Percentiles rank a stretch among this genome's conserved stretches.
phyloP scores from a whole-genome alignment of 371 early-diverging fungal genomes.

The Blakeslea trispora region DNA sequence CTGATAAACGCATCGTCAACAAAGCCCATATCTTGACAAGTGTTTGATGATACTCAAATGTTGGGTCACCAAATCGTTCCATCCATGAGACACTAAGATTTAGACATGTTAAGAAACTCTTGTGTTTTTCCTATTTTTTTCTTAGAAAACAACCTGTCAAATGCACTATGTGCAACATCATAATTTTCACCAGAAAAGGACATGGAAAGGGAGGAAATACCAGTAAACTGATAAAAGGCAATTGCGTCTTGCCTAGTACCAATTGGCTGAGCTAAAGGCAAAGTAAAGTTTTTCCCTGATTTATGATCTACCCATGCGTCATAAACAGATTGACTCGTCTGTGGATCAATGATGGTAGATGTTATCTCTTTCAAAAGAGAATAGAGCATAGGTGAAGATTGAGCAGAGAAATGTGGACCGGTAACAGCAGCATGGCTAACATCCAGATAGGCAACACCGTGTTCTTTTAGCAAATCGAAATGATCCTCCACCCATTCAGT shows the following conservation, averaged over 20 bases:
- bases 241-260: constrained; percentile 54
- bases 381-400: constrained; percentile 55
- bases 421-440: constrained; percentile 49
- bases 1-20: constrained; percentile 35
- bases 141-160: constrained; percentile 52
- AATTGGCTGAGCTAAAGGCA: constrained; percentile 34
- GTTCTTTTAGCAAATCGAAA: constrained; percentile 50
- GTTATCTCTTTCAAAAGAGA: constrained; percentile 55
- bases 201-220: constrained; percentile 58
- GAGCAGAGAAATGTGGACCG: constrained; percentile 53
- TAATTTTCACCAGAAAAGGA: constrained; percentile 44
- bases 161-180: constrained; percentile 63
- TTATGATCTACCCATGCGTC: constrained; percentile 47
- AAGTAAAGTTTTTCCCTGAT: constrained; percentile 18
- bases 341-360: constrained; percentile 49
- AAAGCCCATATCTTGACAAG: constrained; percentile 46
- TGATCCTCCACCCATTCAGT: constrained; percentile 76
- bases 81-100: constrained; percentile 42
- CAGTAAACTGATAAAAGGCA: constrained; percentile 62
- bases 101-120: background rate
- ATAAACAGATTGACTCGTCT: constrained; percentile 49
- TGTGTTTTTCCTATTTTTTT: background rate
- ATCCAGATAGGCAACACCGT: constrained; percentile 63
- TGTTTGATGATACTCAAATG: constrained; percentile 56
- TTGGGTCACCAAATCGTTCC: constrained; percentile 61